phyloP scores from a whole-genome alignment of 2,329 filamentous ascomycete species.

The Pestalotiopsis sp. region DNA sequence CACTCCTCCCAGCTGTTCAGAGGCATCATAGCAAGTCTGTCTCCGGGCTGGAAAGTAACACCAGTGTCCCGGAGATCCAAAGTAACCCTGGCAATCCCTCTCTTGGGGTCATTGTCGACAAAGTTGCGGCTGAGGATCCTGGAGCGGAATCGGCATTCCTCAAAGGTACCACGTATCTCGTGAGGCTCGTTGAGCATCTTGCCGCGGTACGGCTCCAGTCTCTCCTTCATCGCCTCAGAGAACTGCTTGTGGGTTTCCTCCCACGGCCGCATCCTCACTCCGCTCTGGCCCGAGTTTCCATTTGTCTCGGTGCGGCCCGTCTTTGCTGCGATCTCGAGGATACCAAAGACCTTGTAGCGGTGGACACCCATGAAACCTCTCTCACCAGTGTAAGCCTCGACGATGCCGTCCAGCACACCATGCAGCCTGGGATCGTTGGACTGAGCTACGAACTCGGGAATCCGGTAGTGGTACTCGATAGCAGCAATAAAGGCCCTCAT shows the following conservation, averaged over 20 bases:
- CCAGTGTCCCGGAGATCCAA: slow-evolving; percentile 56
- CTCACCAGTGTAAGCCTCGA: slow-evolving; percentile 58
- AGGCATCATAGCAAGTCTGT: slow-evolving; percentile 57
- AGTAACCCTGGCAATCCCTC: slow-evolving; percentile 51
- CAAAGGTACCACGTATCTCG: slow-evolving; percentile 57
- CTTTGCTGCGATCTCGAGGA: slow-evolving; percentile 56
- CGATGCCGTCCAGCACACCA: slow-evolving; percentile 56
- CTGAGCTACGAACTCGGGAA: slow-evolving; percentile 55
- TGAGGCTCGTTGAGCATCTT: slow-evolving; percentile 51
- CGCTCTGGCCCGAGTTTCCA: slow-evolving; percentile 48
- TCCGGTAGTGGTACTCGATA: slow-evolving; percentile 55
- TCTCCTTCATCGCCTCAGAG: slow-evolving; percentile 57
- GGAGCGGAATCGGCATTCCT: slow-evolving; percentile 54
- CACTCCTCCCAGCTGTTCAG: slow-evolving; percentile 58
- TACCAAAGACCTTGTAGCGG: slow-evolving; percentile 60
- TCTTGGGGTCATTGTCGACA: slow-evolving; percentile 47
- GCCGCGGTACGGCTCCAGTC: slow-evolving; percentile 52
- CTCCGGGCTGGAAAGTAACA: slow-evolving; percentile 56
- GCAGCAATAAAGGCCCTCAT: slow-evolving; percentile 57
- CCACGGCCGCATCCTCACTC: slow-evolving; percentile 46
- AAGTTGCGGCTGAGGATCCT: slow-evolving; percentile 46
- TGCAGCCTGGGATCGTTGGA: slow-evolving; percentile 53
- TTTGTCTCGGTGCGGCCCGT: slow-evolving; percentile 56
- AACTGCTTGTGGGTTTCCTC: slow-evolving; percentile 54
- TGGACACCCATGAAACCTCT: slow-evolving; percentile 60